These are phyloP conservation scores for Amanita exitialis DNA, from an alignment of 768 basidiomycete species.

Conservation along the genomic window DNA sequence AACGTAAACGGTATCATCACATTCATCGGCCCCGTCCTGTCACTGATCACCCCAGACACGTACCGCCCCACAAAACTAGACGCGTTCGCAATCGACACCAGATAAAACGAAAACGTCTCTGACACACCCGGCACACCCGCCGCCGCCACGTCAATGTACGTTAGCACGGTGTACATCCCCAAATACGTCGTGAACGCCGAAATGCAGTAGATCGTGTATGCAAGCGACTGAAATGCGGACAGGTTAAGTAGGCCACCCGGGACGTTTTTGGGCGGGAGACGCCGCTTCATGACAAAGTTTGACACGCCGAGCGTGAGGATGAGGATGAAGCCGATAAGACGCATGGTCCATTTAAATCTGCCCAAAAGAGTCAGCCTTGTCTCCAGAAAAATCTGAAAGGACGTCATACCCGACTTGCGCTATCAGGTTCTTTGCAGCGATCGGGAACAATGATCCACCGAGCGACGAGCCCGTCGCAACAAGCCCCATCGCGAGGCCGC, in stretches of 20 bases:
- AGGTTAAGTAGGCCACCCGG: slow-evolving; percentile 51
- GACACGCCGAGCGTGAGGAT: slow-evolving; percentile 38
- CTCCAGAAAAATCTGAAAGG: background rate
- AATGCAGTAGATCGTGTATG: slow-evolving; percentile 48
- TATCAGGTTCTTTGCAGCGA: slow-evolving; percentile 46
- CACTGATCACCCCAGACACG: slow-evolving; percentile 40
- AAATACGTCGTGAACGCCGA: slow-evolving; percentile 51
- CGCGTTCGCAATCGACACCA: slow-evolving; percentile 60
- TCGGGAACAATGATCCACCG: slow-evolving; percentile 63
- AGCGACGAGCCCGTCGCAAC: slow-evolving; percentile 56
- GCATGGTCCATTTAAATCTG: slow-evolving; percentile 75
- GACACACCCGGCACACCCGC: slow-evolving; percentile 33
- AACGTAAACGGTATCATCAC: slow-evolving; percentile 56
- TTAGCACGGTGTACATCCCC: slow-evolving; percentile 72
- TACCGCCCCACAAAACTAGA: slow-evolving; percentile 55
- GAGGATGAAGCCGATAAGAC: slow-evolving; percentile 58
- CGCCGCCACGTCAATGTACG: slow-evolving; percentile 56
- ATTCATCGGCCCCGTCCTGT: slow-evolving; percentile 53
- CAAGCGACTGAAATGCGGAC: slow-evolving; percentile 36
- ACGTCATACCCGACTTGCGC: slow-evolving; percentile 28
- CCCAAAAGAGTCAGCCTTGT: background rate
- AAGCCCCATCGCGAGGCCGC: slow-evolving; percentile 53
- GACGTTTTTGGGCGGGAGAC: slow-evolving; percentile 43
- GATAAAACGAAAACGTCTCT: slow-evolving; percentile 46
- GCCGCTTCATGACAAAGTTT: slow-evolving; percentile 41